Base-by-base conservation (phyloP, 2,329 filamentous ascomycete species). In the Alternaria dauci region DNA sequence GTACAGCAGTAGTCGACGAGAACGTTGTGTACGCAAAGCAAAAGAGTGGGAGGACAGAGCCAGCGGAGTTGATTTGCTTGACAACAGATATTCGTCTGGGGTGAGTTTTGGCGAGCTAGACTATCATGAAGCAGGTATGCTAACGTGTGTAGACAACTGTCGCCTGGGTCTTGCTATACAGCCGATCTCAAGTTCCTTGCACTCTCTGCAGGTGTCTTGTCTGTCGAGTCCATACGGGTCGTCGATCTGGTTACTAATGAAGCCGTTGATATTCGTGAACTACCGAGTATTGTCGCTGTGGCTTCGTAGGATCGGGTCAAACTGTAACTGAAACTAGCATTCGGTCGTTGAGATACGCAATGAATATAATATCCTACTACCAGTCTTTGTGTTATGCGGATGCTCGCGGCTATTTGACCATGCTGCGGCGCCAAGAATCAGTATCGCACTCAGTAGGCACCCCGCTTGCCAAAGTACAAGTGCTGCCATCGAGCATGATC, bases 11-110 rank as follows among this genome's bases (percentile, higher is more conserved):
- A 26, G 78, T 91, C 5, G 91, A 93, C 68, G 89, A 92, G 62
- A 90, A 88, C 58, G 82, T 91, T 30, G 82, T 93, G 36, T 88
- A 92, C 72, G 89, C 88, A 18, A 87, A 90, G 81, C 90, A 92
- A 74, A 87, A 86, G 73, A 88, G 84, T 72, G 87, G 88, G 18
- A 80, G 85, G 26, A 81, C 88, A 26, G 89, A 91, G 59, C 81
- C 84, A 9, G 85, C 88, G 2, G 89, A 93, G 66, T 79, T 94
- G 32, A 82, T 93, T n/a, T 93, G 89, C 70, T 80, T 94, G 51
- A 93, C 88, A 59, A 89, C 91, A 4, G 91, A 94, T 76, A 86
- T 89, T 25, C 84, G 90, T 32, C 86, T 94, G 30, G 91, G 91
- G 85, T 86, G 72, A 76, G 84, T 78, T 18, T 32, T 16, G 16